Evolutionary conservation across 768 basidiomycete species (phyloP).

Genomic region (Gloeopeniophorella convolvens): DNA sequence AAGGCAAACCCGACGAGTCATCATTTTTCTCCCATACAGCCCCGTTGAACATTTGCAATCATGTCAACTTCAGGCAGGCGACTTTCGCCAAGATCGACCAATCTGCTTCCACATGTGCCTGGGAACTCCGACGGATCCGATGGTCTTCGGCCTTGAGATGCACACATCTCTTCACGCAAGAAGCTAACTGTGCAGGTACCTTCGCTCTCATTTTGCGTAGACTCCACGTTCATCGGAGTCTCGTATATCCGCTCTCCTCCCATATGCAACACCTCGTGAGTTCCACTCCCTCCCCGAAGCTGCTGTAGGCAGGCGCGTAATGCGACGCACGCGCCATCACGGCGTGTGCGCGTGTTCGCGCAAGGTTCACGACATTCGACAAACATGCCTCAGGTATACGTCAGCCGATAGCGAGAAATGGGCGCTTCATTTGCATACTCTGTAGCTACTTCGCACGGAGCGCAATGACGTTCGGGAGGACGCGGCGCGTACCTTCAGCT

Average conservation of each 20-base stretch:
- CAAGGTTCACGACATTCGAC: conserved; percentile 4
- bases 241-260: too few species aligned
- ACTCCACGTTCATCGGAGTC: too few species aligned
- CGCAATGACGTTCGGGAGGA: conserved; percentile 5
- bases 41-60: too few species aligned
- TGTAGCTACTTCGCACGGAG: not conserved
- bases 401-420: conserved; percentile 6
- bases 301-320: not conserved
- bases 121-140: not conserved
- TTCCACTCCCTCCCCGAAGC: not conserved
- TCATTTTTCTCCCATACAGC: not conserved
- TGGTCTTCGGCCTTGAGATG: not conserved
- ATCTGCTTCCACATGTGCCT: not conserved
- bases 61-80: too few species aligned
- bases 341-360: not conserved
- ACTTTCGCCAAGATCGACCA: not conserved
- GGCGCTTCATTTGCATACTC: conserved; percentile 9
- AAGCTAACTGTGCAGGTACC: not conserved
- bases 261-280: too few species aligned
- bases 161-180: too few species aligned
- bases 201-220: too few species aligned
- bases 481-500: conserved; percentile 6
- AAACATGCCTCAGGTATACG: not conserved
- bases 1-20: too few species aligned
- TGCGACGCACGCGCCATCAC: not conserved